phyloP scores from a whole-genome alignment of 495 filamentous ascomycete genomes.

The Penicillium bovifimosum region DNA sequence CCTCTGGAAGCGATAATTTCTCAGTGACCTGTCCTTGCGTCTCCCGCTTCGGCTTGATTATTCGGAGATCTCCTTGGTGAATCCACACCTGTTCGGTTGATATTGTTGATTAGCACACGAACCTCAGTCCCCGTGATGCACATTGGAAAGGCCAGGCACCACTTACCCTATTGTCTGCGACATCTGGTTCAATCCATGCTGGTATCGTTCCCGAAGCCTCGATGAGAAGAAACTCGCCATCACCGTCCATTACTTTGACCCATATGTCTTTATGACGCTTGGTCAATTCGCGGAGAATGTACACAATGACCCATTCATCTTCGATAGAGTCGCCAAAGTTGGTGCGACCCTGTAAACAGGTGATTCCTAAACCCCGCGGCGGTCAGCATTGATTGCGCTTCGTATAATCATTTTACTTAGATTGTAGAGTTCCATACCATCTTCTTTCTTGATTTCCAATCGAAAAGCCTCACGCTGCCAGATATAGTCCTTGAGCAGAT shows the following conservation, averaged over 20 bases:
- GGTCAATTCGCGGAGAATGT: conserved; percentile 78
- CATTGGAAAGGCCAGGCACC: neutral
- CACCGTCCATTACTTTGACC: conserved; percentile 76
- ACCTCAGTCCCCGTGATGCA: neutral
- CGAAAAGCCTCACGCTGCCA: conserved; percentile 85
- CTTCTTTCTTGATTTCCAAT: conserved; percentile 54
- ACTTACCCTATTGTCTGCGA: conserved; percentile 71
- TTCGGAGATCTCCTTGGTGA: conserved; percentile 62
- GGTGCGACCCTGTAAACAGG: conserved; percentile 61
- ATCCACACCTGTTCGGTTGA: conserved; percentile 58
- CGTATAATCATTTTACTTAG: neutral
- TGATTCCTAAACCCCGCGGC: conserved; percentile 26
- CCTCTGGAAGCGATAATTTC: conserved; percentile 54
- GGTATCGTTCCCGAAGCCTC: conserved; percentile 88
- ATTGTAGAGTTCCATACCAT: conserved; percentile 38
- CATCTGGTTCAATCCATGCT: conserved; percentile 86
- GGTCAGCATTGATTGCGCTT: conserved; percentile 1
- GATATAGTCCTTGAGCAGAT: conserved; percentile 74
- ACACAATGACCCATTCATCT: conserved; percentile 96
- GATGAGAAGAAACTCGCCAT: conserved; percentile 92
- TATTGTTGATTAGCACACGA: neutral
- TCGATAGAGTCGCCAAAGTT: conserved; percentile 91
- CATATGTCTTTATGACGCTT: conserved; percentile 68
- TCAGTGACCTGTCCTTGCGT: conserved; percentile 32
- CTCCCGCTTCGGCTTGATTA: conserved; percentile 58